These are phyloP conservation scores for Prunus mume DNA, from an alignment of 306 rosid genomes.

Conservation along the genomic window DNA sequence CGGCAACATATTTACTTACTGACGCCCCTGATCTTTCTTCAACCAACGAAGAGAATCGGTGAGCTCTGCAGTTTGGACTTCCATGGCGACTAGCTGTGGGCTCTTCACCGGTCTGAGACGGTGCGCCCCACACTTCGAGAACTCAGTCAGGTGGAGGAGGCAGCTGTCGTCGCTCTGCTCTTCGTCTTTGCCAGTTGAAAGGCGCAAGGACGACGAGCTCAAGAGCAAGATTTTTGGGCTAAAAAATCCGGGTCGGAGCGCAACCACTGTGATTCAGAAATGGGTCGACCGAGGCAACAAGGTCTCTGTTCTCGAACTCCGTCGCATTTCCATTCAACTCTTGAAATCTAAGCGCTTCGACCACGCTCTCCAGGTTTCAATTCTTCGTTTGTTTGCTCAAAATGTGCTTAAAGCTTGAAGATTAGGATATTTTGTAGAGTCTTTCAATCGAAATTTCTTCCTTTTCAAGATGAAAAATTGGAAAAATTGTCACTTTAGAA, in stretches of 20 bases:
- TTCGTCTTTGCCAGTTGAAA: conserved; percentile 9
- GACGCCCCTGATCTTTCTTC: neutral
- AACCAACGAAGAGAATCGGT: neutral
- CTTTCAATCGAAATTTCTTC: neutral
- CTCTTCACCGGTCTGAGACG: conserved; percentile 34
- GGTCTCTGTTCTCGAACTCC: conserved; percentile 48
- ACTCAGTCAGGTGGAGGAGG: conserved; percentile 6
- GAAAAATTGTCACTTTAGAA: neutral
- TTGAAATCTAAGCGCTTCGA: conserved; percentile 49
- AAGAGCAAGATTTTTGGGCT: conserved; percentile 36
- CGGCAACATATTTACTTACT: neutral
- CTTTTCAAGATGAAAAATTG: neutral
- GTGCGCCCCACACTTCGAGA: conserved; percentile 15
- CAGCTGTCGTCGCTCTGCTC: conserved; percentile 6
- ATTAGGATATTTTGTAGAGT: neutral
- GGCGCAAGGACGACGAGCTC: conserved; percentile 16
- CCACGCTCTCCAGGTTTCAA: conserved; percentile 61
- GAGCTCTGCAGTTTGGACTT: neutral
- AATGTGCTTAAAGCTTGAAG: neutral
- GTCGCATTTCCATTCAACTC: conserved; percentile 40
- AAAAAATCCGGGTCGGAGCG: conserved; percentile 22
- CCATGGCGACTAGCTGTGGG: conserved; percentile 37
- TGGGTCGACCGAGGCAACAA: conserved; percentile 38
- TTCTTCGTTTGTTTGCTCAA: neutral
- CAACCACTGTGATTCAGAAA: conserved; percentile 41